Evolutionary conservation across 148 eudicot genomes (phyloP), one percentile per base, ranked within the genome.

Genomic region (Spergularia marina): DNA sequence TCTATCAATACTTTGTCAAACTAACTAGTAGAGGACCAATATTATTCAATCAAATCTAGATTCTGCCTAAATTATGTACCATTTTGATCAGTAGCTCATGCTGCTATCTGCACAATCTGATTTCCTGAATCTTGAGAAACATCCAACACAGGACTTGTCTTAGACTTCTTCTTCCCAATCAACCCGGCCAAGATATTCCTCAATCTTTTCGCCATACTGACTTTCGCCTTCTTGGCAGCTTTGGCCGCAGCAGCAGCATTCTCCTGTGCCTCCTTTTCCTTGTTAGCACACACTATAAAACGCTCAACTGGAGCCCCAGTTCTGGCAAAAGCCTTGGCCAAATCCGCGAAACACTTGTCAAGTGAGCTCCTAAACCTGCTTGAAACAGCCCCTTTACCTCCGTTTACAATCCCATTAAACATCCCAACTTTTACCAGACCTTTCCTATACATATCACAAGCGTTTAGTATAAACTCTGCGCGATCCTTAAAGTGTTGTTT

Each of bases 371-470:
- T 74, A 62, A 87, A 89, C 59, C 9, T 70, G 63, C 17, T 53
- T 14, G 83, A 77, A 40, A 74, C 77, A 3, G 47, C 39, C 41
- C 61, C 76, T n/a, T n/a, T 53, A 1, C 65, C 66, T 16, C 7
- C 49, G 39, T 39, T 74, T 10, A 47, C 12, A 53, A 10, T 36
- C 4, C 78, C 64, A 25, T 41, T 36, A 20, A 64, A 81, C 10
- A 49, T 40, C 12, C 92, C 96, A 20, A 84, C 86, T 23, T 23
- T 62, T 9, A 20, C 75, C 5, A 18, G 10, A 13, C 88, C 89
- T 53, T 82, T 70, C 11, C 63, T 36, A 62, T 88, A 89, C 4
- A 82, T 84, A 53, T 77, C 54, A 41, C 88, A 82, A 5, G 90
- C 84, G 0, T 74, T 69, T 36, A 92, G 61, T 15, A 92, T 78